Evolutionary conservation across 352 stramenopile species (phyloP), one percentile per base, ranked within the genome.

Genomic region (Elongisporangium anandrum): DNA sequence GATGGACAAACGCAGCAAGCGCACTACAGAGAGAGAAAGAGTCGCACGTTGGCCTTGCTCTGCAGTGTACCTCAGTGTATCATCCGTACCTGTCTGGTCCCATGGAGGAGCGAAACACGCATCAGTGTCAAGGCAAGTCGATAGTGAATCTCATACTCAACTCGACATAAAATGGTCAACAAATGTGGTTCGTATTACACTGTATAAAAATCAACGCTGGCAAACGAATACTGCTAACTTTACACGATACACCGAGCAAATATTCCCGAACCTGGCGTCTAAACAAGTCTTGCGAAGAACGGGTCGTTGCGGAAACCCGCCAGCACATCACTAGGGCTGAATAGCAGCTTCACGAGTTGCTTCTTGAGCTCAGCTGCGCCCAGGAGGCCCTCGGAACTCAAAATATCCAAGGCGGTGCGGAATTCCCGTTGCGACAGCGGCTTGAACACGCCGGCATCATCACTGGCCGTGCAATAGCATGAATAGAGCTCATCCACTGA

Each of bases 271-370:
- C 10, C 10, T 3, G 34, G 13, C 4, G 34, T 22, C 68, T 83
- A 92, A 39, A 92, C 69, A 50, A 94, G 70, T 12, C 81, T 69
- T 20, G 81, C 77, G 60, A 95, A 92, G 73, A 83, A 95, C 22
- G 72, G 54, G 54, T 95, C 81, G 58, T 79, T 77, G 45, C 74
- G 76, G 65, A 95, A 92, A 60, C 69, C 73, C 61, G 90, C 80
- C 21, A 88, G 61, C 39, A 92, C 58, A 23, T 93, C 80, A 48
- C 79, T 91, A 10, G 79, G 73, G 38, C 67, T 86, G 48, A 78
- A 83, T 12, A 83, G 59, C n/a, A 93, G 68, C 66, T 92, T 92
- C 52, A 95, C 69, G 48, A 89, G 65, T 56, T 88, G 75, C 62
- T 87, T 87, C 63, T 90, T 87, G 51, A 88, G 68, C 51, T 92